These are phyloP conservation scores for Limonium bicolor DNA, from an alignment of 148 eudicot species.

Conservation along the genomic window DNA sequence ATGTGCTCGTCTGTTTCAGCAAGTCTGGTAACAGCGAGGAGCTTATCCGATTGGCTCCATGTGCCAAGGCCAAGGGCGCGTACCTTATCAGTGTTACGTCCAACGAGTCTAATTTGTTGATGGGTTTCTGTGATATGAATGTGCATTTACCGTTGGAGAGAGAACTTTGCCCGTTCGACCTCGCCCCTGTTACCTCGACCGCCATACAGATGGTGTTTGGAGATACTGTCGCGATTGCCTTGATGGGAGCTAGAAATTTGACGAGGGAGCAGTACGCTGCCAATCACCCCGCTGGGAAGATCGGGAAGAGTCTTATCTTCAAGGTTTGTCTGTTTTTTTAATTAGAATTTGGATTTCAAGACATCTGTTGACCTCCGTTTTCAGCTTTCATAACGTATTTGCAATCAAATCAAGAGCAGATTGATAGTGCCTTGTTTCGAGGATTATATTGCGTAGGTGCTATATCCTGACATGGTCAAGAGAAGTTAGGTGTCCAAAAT, in stretches of 20 bases:
- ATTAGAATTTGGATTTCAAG: too few species aligned
- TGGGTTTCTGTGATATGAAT: conserved; percentile 53
- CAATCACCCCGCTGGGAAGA: conserved; percentile 92
- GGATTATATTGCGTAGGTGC: too few species aligned
- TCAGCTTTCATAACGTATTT: too few species aligned
- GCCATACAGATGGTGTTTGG: conserved; percentile 99
- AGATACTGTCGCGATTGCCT: conserved; percentile 81
- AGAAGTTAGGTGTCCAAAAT: too few species aligned
- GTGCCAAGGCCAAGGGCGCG: conserved; percentile 74
- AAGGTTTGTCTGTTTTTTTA: too few species aligned
- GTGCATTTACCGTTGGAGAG: conserved; percentile 84
- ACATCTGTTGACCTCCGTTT: too few species aligned
- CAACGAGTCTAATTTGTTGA: conserved; percentile 32
- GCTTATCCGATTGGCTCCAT: conserved; percentile 54
- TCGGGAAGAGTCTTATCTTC: conserved; percentile 83
- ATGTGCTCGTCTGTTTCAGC: conserved; percentile 61
- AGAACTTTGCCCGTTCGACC: conserved; percentile 88
- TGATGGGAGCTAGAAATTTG: conserved; percentile 81
- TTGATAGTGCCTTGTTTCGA: too few species aligned
- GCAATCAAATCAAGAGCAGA: too few species aligned
- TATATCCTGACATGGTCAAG: too few species aligned
- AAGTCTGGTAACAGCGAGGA: conserved; percentile 86
- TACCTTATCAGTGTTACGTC: conserved; percentile 64
- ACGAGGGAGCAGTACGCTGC: conserved; percentile 70
- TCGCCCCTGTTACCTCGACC: conserved; percentile 89